phyloP scores from a whole-genome alignment of 352 stramenopile genomes.

The Phytophthora syringae region DNA sequence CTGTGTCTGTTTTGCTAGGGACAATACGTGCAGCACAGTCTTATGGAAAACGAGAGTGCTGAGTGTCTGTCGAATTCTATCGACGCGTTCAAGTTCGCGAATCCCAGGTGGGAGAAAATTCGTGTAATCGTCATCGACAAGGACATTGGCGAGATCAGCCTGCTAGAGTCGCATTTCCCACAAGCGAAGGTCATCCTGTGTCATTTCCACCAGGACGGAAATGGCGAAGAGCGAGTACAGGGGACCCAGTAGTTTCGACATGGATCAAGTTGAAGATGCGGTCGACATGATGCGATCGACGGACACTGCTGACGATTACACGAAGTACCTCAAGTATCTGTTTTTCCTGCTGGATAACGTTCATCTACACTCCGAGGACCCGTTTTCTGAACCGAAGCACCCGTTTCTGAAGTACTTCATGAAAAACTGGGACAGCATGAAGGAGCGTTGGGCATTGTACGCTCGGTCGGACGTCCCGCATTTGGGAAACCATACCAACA shows the following conservation, averaged over 20 bases:
- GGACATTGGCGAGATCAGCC: neutral
- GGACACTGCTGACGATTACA: conserved; percentile 1
- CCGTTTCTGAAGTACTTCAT: conserved; percentile 1
- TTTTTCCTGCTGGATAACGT: conserved; percentile 1
- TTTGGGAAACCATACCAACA: conserved; percentile 11
- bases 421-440: conserved; percentile 5
- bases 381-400: neutral
- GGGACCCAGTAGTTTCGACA: neutral
- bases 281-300: neutral
- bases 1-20: neutral
- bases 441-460: conserved; percentile 8
- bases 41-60: neutral
- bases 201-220: neutral
- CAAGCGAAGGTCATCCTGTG: neutral
- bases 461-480: conserved; percentile 6
- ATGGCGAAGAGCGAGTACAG: neutral
- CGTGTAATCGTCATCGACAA: neutral
- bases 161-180: neutral
- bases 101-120: neutral
- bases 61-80: neutral
- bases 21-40: neutral
- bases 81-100: neutral
- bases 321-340: conserved; percentile 6
- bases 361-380: neutral
- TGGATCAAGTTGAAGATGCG: neutral